Evolutionary conservation across 2,329 filamentous ascomycete species (phyloP).

Genomic region (Colletotrichum horii): DNA sequence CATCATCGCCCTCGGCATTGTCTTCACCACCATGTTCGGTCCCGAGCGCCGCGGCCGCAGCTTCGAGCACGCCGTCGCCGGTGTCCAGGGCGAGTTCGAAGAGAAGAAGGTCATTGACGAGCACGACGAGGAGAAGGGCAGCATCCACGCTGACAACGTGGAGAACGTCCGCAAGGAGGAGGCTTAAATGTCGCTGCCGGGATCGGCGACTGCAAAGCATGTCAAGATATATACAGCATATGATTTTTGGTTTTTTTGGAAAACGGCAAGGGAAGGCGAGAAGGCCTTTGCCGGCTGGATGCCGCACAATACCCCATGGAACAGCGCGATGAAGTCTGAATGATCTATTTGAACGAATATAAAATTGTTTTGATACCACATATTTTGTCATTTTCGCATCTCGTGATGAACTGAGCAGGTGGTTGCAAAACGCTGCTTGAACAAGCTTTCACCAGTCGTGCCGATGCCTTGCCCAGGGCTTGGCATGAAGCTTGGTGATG

Average conservation of each 20-base stretch:
- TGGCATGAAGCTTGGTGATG: slow-evolving; percentile 14
- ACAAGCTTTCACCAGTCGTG: slow-evolving; percentile 6
- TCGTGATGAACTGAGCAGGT: neutral
- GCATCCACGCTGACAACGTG: slow-evolving; percentile 7
- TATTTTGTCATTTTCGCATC: neutral
- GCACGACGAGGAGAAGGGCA: slow-evolving; percentile 35
- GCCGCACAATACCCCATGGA: neutral
- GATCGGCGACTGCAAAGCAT: neutral
- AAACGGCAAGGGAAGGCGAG: neutral
- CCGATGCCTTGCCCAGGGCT: neutral
- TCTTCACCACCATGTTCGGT: slow-evolving; percentile 70
- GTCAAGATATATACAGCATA: neutral
- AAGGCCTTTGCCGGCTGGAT: neutral
- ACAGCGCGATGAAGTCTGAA: neutral
- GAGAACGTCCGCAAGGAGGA: slow-evolving; percentile 10
- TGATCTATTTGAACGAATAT: neutral
- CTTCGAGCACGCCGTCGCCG: slow-evolving; percentile 65
- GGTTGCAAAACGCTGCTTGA: neutral
- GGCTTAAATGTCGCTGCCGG: neutral
- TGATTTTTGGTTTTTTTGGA: neutral
- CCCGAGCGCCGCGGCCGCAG: slow-evolving; percentile 75
- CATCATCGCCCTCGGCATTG: slow-evolving; percentile 75
- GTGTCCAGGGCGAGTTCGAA: slow-evolving; percentile 29
- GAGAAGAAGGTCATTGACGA: slow-evolving; percentile 32
- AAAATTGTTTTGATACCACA: neutral